phyloP scores from a whole-genome alignment of 176 grass and related monocot genomes.

The Phoenix roebelenii region DNA sequence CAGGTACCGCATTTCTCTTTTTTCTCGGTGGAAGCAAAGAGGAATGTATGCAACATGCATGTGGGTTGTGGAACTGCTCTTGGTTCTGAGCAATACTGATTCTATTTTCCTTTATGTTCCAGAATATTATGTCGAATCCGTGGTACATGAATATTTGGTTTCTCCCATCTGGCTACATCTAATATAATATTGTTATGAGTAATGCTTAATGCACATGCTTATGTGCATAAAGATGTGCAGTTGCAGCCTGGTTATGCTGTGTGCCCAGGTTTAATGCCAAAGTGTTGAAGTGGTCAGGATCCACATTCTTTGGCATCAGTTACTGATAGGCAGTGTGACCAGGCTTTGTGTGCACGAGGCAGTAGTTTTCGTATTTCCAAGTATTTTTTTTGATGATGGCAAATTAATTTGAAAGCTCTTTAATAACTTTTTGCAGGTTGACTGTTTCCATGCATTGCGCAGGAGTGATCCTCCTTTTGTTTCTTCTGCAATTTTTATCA shows the following conservation, averaged over 20 bases:
- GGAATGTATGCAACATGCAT: constrained; percentile 95
- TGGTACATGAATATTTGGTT: constrained; percentile 35
- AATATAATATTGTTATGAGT: too few relatives aligned
- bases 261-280: too few relatives aligned
- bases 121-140: constrained; percentile 78
- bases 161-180: too few relatives aligned
- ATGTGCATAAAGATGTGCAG: too few relatives aligned
- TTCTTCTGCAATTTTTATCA: constrained; percentile 65
- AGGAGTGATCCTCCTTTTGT: constrained; percentile 87
- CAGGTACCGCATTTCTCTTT: constrained; percentile 78
- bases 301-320: too few relatives aligned
- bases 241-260: too few relatives aligned
- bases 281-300: too few relatives aligned
- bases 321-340: too few relatives aligned
- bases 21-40: constrained; percentile 82
- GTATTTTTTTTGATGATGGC: background rate
- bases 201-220: too few relatives aligned
- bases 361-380: background rate
- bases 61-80: constrained; percentile 80
- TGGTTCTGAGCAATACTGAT: constrained; percentile 54
- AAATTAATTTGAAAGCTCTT: background rate
- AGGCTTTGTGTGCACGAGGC: too few relatives aligned
- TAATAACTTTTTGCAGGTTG: constrained; percentile 41
- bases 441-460: constrained; percentile 77
- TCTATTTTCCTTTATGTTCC: constrained; percentile 52